Percentiles rank a stretch among this genome's conserved stretches.
Evolutionary conservation across 148 eudicot genomes (phyloP).

Genomic region (Vaccinium vitisidaea): DNA sequence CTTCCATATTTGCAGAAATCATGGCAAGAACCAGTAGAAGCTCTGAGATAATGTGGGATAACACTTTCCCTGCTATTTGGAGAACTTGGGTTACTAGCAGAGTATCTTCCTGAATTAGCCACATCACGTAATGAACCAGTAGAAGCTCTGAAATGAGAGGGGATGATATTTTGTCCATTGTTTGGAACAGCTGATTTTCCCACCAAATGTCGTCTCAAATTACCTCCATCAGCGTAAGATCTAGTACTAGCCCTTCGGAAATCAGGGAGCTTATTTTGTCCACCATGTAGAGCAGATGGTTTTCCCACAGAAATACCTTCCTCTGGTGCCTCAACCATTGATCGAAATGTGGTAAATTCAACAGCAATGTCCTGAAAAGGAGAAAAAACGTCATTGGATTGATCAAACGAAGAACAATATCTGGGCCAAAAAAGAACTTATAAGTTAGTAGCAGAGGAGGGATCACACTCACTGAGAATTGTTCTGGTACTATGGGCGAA

Average conservation of each 20-base stretch:
- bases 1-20: slow-evolving; percentile 75
- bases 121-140: slow-evolving; percentile 36
- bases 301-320: slow-evolving; percentile 25
- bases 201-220: slow-evolving; percentile 18
- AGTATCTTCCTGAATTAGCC: slow-evolving; percentile 25
- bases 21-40: slow-evolving; percentile 87
- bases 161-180: slow-evolving; percentile 21
- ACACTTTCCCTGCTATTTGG: slow-evolving; percentile 20
- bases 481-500: not conserved
- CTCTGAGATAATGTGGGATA: slow-evolving; percentile 69
- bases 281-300: slow-evolving; percentile 24
- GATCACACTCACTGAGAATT: not conserved
- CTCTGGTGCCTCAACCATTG: slow-evolving; percentile 37
- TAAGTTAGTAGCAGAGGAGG: not conserved
- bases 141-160: slow-evolving; percentile 46
- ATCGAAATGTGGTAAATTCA: slow-evolving; percentile 1
- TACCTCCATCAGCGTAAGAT: slow-evolving; percentile 30
- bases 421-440: not conserved
- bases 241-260: slow-evolving; percentile 56
- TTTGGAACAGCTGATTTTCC: slow-evolving; percentile 26
- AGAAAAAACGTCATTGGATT: not conserved
- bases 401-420: slow-evolving; percentile 7
- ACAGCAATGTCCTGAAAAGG: slow-evolving; percentile 20
- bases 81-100: slow-evolving; percentile 31
- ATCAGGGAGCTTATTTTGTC: slow-evolving; percentile 22